Evolutionary conservation across 768 basidiomycete species (phyloP).

Genomic region (Tricholoma matsutake): DNA sequence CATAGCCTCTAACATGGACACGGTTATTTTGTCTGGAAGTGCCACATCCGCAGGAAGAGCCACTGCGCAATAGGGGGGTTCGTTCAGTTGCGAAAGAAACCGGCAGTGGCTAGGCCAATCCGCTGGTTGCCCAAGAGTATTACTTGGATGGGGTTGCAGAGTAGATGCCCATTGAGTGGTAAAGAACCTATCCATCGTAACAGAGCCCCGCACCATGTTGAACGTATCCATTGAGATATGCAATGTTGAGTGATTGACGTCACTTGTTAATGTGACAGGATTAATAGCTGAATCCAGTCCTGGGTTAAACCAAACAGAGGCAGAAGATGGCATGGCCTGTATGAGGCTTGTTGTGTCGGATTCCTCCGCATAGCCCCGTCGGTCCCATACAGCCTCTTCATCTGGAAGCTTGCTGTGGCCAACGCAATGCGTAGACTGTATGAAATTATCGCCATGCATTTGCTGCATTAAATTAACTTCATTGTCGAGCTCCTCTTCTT

Average conservation of each 20-base stretch:
- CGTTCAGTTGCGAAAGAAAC: background rate
- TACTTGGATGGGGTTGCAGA: background rate
- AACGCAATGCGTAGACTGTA: background rate
- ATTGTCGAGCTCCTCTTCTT: background rate
- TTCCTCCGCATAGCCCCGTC: background rate
- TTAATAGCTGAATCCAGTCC: background rate
- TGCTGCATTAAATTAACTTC: background rate
- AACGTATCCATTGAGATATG: background rate
- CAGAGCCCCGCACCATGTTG: background rate
- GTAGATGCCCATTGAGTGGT: background rate
- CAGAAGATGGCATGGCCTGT: conserved; percentile 25
- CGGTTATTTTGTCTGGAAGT: conserved; percentile 23
- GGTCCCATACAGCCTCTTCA: background rate
- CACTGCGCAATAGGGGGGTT: background rate
- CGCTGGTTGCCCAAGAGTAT: background rate
- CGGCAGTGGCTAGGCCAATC: background rate
- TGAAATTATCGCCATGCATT: background rate
- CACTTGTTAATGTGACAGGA: background rate
- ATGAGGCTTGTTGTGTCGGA: conserved; percentile 14
- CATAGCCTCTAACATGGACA: conserved; percentile 29
- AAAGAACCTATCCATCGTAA: background rate
- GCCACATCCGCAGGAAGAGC: background rate
- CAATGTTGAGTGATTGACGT: background rate
- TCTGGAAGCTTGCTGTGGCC: background rate
- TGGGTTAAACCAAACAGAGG: conserved; percentile 18